Evolutionary conservation across 192 early-diverging fungal species (phyloP).

Genomic region (Rhizoclosmatium globosum): DNA sequence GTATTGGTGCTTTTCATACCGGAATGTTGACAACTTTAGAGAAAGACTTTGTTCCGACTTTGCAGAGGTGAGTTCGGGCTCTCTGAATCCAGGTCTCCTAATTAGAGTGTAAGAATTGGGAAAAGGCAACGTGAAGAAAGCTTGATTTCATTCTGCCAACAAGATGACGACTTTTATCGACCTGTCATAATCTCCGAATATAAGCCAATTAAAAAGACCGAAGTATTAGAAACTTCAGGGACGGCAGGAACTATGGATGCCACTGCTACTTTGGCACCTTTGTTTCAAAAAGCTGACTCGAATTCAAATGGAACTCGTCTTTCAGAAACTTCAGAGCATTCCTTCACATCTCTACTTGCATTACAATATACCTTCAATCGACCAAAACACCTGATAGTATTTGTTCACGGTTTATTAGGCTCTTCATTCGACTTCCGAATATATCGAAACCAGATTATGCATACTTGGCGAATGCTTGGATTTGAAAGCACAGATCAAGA

Average conservation of each 20-base stretch:
- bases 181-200: not conserved
- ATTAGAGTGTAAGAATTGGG: not conserved
- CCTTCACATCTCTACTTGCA: not conserved
- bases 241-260: too few relatives aligned
- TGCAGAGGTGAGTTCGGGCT: too few relatives aligned
- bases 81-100: too few relatives aligned
- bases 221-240: too few relatives aligned
- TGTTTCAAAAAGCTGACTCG: too few relatives aligned
- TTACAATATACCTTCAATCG: not conserved
- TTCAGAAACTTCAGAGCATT: not conserved
- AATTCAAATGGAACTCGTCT: not conserved
- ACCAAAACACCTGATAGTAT: conserved; percentile 41
- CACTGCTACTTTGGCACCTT: too few relatives aligned
- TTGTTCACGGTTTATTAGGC: conserved; percentile 43
- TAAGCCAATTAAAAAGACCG: not conserved
- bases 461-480: conserved; percentile 4
- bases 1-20: not conserved
- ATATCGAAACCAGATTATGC: conserved; percentile 29
- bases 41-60: too few relatives aligned
- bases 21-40: too few relatives aligned
- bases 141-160: not conserved
- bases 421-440: conserved; percentile 31
- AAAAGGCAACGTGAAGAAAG: not conserved
- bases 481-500: conserved; percentile 5
- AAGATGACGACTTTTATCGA: conserved; percentile 8